These are phyloP conservation scores for Tympanopsis confertula DNA, from an alignment of 2,329 filamentous ascomycete species.

Conservation along the genomic window DNA sequence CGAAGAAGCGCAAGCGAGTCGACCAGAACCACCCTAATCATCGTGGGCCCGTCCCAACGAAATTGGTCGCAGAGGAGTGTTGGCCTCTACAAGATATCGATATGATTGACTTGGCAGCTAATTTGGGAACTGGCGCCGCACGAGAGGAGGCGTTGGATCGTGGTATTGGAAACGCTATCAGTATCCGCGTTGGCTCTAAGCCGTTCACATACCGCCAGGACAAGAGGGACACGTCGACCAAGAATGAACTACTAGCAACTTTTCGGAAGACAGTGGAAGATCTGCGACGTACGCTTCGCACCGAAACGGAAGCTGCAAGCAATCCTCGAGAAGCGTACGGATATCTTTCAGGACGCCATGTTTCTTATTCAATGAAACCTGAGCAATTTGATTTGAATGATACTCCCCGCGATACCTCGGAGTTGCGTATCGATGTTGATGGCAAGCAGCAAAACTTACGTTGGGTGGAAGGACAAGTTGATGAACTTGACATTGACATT, in stretches of 20 bases:
- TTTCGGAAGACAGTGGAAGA: conserved; percentile 63
- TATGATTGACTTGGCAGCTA: conserved; percentile 52
- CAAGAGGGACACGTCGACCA: conserved; percentile 44
- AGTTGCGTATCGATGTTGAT: conserved; percentile 60
- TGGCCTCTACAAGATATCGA: conserved; percentile 63
- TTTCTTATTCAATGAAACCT: conserved; percentile 38
- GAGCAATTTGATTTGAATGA: conserved; percentile 35
- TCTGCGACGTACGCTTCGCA: conserved; percentile 49
- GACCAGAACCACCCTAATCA: conserved; percentile 28
- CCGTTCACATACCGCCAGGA: conserved; percentile 62
- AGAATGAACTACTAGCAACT: conserved; percentile 51
- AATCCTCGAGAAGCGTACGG: conserved; percentile 45
- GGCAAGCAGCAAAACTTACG: conserved; percentile 62
- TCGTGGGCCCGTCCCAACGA: conserved; percentile 24
- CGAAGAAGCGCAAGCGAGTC: conserved; percentile 56
- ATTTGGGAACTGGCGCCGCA: conserved; percentile 3
- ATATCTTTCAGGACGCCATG: conserved; percentile 43
- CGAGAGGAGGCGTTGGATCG: conserved; percentile 19
- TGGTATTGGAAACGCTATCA: conserved; percentile 48
- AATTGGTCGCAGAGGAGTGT: conserved; percentile 59
- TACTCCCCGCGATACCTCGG: conserved; percentile 37
- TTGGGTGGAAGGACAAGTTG: conserved; percentile 61
- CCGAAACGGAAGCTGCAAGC: conserved; percentile 51
- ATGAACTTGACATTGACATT: conserved; percentile 64
- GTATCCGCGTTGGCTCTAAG: conserved; percentile 53